A percentile compares a stretch with the other conserved stretches of the same genome.
Evolutionary conservation across 805 yeast species (phyloP).

Genomic region (Helenozyma baotianmanensis): DNA sequence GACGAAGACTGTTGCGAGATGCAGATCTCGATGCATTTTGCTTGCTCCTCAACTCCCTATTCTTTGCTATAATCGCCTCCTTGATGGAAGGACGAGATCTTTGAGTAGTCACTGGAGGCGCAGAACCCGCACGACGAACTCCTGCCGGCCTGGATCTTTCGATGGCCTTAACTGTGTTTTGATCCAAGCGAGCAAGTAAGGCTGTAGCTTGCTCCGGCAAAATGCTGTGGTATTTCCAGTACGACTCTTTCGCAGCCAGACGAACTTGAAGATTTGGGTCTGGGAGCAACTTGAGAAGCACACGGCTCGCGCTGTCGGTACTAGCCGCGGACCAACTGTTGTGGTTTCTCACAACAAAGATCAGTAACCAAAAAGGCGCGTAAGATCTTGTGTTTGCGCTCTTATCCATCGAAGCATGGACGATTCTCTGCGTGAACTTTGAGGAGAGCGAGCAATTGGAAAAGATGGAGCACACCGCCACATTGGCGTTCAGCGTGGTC

Average conservation of each 20-base stretch:
- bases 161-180: slow-evolving; percentile 50
- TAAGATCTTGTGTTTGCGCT: slow-evolving; percentile 66
- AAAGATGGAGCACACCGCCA: slow-evolving; percentile 52
- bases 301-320: slow-evolving; percentile 44
- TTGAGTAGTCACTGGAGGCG: slow-evolving; percentile 7
- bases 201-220: slow-evolving; percentile 51
- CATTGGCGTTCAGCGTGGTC: slow-evolving; percentile 54
- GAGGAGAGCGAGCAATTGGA: slow-evolving; percentile 50
- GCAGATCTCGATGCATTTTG: slow-evolving; percentile 15
- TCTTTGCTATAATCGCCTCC: slow-evolving; percentile 43
- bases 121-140: slow-evolving; percentile 1
- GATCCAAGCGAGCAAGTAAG: slow-evolving; percentile 37
- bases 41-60: slow-evolving; percentile 31
- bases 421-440: slow-evolving; percentile 48
- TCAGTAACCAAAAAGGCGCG: slow-evolving; percentile 66
- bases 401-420: slow-evolving; percentile 58
- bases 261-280: slow-evolving; percentile 83
- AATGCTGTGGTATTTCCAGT: slow-evolving; percentile 59
- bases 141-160: slow-evolving; percentile 51
- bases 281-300: slow-evolving; percentile 55
- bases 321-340: slow-evolving; percentile 14
- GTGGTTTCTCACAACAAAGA: slow-evolving; percentile 51
- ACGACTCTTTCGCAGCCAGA: slow-evolving; percentile 66
- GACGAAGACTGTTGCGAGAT: slow-evolving; percentile 11
- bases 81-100: slow-evolving; percentile 43